A percentile compares a stretch with the other conserved stretches of the same genome.
phyloP scores from a whole-genome alignment of 2,329 filamentous ascomycete species.

The Hymenoscyphus salicellus region DNA sequence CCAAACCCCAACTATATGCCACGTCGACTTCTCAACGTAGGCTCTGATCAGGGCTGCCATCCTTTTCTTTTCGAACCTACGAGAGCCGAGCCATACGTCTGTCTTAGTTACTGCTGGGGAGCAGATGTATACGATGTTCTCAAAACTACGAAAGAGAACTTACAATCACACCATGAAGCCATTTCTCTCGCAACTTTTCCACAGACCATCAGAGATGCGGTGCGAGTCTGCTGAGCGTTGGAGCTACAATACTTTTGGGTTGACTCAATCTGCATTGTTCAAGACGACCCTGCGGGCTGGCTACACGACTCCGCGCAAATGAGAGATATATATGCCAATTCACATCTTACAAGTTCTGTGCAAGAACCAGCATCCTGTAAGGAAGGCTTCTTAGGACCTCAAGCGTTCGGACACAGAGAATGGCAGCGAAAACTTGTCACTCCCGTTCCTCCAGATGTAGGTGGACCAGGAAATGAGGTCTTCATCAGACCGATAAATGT shows the following conservation, averaged over 20 bases:
- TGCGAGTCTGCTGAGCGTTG: background rate
- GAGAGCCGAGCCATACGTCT: constrained; percentile 3
- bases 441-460: background rate
- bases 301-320: constrained; percentile 25
- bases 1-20: constrained; percentile 3
- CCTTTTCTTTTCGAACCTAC: constrained; percentile 11
- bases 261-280: constrained; percentile 26
- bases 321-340: constrained; percentile 26
- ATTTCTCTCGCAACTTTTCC: background rate
- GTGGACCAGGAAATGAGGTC: constrained; percentile 2
- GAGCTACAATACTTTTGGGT: constrained; percentile 16
- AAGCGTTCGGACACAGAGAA: background rate
- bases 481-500: background rate
- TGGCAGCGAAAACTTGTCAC: constrained; percentile 5
- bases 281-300: constrained; percentile 30
- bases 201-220: background rate
- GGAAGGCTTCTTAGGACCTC: constrained; percentile 5
- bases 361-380: constrained; percentile 12
- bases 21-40: constrained; percentile 10
- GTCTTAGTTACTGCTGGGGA: constrained; percentile 15
- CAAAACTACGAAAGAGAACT: constrained; percentile 6
- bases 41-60: background rate
- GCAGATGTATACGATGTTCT: constrained; percentile 3
- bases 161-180: background rate
- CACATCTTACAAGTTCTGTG: constrained; percentile 24